These are phyloP conservation scores for Pleurotus salmoneostramineus DNA, from an alignment of 768 basidiomycete genomes.

Conservation along the genomic window DNA sequence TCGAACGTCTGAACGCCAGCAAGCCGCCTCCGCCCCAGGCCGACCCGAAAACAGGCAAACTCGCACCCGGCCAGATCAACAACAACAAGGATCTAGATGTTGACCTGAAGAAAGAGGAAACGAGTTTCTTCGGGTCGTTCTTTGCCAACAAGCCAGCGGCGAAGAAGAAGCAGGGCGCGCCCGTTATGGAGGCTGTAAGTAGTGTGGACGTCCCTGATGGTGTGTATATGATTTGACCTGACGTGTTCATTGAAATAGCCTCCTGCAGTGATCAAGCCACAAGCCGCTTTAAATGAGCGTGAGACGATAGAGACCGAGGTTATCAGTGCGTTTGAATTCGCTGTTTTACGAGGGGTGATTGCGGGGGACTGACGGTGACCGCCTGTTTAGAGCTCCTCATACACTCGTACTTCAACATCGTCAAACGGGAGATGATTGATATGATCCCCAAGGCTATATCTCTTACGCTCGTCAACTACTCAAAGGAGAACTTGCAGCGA, in stretches of 20 bases:
- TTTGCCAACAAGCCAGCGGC: constrained; percentile 65
- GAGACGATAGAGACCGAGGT: constrained; percentile 99
- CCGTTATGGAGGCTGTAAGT: constrained; percentile 43
- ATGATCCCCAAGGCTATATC: constrained; percentile 98
- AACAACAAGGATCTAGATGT: constrained; percentile 95
- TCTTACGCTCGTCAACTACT: constrained; percentile 84
- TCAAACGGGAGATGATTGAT: constrained; percentile 99
- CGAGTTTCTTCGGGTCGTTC: constrained; percentile 94
- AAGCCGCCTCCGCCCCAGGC: constrained; percentile 58
- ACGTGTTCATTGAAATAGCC: constrained; percentile 33
- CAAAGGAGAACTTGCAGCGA: constrained; percentile 92
- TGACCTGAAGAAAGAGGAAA: constrained; percentile 83
- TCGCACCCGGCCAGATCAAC: constrained; percentile 64
- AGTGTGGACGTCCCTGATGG: neutral
- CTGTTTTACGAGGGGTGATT: neutral
- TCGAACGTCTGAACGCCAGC: constrained; percentile 75
- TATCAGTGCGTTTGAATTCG: constrained; percentile 70
- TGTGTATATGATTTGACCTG: neutral
- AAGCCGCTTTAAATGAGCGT: constrained; percentile 86
- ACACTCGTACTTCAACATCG: constrained; percentile 95
- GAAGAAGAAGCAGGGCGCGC: constrained; percentile 54
- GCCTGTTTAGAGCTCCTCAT: constrained; percentile 80
- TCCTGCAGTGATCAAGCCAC: constrained; percentile 83
- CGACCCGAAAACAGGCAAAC: constrained; percentile 72
- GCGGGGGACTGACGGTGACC: neutral